Evolutionary conservation across 352 stramenopile genomes (phyloP), one percentile per base, ranked within the genome.

Genomic region (Pythium sukuiense): DNA sequence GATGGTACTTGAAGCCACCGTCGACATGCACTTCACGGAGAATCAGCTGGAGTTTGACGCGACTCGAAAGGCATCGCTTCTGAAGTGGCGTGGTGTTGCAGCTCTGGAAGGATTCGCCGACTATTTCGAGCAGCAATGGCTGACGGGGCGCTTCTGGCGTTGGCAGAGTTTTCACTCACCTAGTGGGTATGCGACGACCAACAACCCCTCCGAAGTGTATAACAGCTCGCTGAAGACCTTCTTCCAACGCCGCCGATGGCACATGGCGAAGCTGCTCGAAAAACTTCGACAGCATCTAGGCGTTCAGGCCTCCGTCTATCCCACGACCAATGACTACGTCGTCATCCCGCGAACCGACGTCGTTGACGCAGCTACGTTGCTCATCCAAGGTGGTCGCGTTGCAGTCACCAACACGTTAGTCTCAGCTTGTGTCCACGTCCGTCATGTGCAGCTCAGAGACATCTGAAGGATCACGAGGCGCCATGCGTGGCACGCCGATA

Each of bases 21-120:
- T 61, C 24, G 18, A 53, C 26, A 61, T 61, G 55, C 39, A 61
- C 16, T 61, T 61, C 18, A 26, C 55, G 3, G 26, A 61, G 24
- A 54, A 14, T 12, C 1, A 41, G 55, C 6, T 24, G 0, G 55
- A 61, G 20, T 61, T 61, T 3, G 29, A 43, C 11, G 7, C 3
- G 3, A 27, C 24, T 6, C 33, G 24, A 14, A 29, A 41, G 12
- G 8, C 8, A 2, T 12, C 33, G 2, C 13, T 59, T 16, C 11
- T 6, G 16, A 33, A 32, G 14, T 59, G 33, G 54, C 16, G 54
- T 33, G 24, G 18, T 24, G 16, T 11, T 13, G 1, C 35, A 37
- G 3, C 24, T 5, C 14, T 53, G 7, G 5, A 27, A n/a, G 11
- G 3, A 0, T 61, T 61, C 13, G 26, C 39, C 39, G 6, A 39